Percentiles rank a stretch among this genome's conserved stretches.
These are phyloP conservation scores for Diplodia mutila DNA, from an alignment of 2,329 filamentous ascomycete genomes.

Conservation along the genomic window DNA sequence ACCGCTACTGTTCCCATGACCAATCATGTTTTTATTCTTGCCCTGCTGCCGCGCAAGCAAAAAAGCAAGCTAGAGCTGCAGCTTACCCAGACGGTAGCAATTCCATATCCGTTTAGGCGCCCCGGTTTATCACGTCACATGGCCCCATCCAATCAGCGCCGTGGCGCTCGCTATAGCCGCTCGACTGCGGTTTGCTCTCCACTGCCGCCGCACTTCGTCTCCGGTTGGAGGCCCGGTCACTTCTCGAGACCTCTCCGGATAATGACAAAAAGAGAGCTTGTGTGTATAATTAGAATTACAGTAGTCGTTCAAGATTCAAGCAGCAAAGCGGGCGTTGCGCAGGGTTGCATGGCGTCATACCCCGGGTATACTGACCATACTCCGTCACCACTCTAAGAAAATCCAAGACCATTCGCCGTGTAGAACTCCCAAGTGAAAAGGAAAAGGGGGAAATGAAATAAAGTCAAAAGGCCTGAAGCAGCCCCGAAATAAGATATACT, in stretches of 20 bases:
- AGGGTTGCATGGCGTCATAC: not conserved
- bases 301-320: not conserved
- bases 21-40: not conserved
- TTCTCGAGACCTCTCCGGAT: not conserved
- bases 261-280: not conserved
- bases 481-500: not conserved
- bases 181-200: not conserved
- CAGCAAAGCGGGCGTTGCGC: not conserved
- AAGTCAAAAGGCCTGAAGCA: not conserved
- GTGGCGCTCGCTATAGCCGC: not conserved
- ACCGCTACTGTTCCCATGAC: slow-evolving; percentile 2
- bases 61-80: not conserved
- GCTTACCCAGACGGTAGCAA: slow-evolving; percentile 3
- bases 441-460: not conserved
- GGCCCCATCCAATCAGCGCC: not conserved
- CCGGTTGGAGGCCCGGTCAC: not conserved
- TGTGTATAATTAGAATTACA: not conserved
- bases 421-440: not conserved
- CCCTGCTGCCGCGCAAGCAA: no score
- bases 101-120: not conserved
- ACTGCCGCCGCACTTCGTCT: not conserved
- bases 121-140: not conserved
- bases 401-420: not conserved
- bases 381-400: slow-evolving; percentile 7
- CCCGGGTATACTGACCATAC: slow-evolving; percentile 17